Base-by-base conservation (phyloP, 2,329 filamentous ascomycete species). In the Tothia fuscella region DNA sequence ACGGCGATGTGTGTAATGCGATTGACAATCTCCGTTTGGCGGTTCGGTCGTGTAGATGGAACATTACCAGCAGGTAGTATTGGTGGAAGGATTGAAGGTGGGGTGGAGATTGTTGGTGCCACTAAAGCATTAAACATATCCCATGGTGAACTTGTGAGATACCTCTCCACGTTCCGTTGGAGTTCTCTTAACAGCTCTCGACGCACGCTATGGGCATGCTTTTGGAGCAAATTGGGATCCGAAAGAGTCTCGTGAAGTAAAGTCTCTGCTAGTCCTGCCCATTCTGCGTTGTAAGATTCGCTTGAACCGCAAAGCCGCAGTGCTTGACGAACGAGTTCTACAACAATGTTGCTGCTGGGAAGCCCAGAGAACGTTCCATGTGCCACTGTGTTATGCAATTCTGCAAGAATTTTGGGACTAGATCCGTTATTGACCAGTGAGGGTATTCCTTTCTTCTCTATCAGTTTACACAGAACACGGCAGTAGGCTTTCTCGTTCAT, bases 1-100 rank as follows among this genome's bases (percentile, higher is more conserved):
- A 91, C 71, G 12, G 83, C 78, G 33, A 95, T 76, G 54, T 95
- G 89, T 5, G 85, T 80, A 38, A 94, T 70, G 34, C 84, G 77
- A 33, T 78, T 80, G 1, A 84, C 77, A 57, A 94, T 75, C 45
- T 86, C 79, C 32, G 71, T 68, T 28, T 82, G 51, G 22, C 61
- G 54, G 26, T 49, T 62, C 26, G 6, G 25, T 21, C 31, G 29
- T 7, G 47, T 43, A 19, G 54, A 47, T 1, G 47, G 45, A 19
- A 24, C 4, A 5, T 21, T 32, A 17, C n/a, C 19, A 26, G 9
- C 3, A n/a, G n/a, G n/a, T 12, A 38, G 22, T n/a, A 22, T 31
- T 14, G 39, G 40, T 25, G 39, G 40, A n/a, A 28, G 19, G 14
- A 22, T 14, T 17, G 13, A 25, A 21, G 20, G 20, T 19, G 16